Evolutionary conservation across 2,329 filamentous ascomycete genomes (phyloP).

Genomic region (Zasmidium angulare): DNA sequence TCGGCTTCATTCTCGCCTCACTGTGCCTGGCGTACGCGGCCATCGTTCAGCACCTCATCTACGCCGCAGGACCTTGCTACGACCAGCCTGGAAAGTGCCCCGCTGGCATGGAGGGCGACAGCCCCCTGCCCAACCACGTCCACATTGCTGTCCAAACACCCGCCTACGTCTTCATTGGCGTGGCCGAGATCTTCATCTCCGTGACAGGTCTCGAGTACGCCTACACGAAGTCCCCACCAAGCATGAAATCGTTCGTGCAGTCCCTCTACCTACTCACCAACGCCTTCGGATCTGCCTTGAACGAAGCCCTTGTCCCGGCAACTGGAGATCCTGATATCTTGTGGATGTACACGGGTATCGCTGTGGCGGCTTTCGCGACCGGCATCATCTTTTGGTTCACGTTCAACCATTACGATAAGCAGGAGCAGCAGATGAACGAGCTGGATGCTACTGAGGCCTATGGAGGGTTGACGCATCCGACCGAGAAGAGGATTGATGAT

Average conservation of each 20-base stretch:
- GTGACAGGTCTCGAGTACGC: constrained; percentile 50
- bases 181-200: constrained; percentile 49
- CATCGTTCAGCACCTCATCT: constrained; percentile 58
- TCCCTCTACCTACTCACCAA: constrained; percentile 62
- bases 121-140: constrained; percentile 42
- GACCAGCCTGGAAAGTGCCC: constrained; percentile 41
- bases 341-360: constrained; percentile 54
- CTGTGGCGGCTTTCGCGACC: constrained; percentile 22
- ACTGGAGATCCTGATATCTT: constrained; percentile 64
- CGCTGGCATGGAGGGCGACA: constrained; percentile 32
- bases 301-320: constrained; percentile 60
- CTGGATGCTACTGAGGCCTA: constrained; percentile 37
- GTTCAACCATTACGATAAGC: constrained; percentile 44
- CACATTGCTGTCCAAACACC: constrained; percentile 48
- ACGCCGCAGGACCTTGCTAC: constrained; percentile 55
- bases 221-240: constrained; percentile 47
- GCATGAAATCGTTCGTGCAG: constrained; percentile 52
- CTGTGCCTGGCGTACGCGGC: constrained; percentile 57
- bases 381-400: constrained; percentile 31
- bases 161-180: constrained; percentile 47
- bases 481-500: background rate
- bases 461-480: background rate
- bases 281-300: constrained; percentile 60
- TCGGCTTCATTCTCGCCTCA: constrained; percentile 55
- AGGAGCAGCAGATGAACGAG: constrained; percentile 53